Base-by-base conservation (phyloP, 1,139 yeast species). In the Eremothecium cymbalariae region DNA sequence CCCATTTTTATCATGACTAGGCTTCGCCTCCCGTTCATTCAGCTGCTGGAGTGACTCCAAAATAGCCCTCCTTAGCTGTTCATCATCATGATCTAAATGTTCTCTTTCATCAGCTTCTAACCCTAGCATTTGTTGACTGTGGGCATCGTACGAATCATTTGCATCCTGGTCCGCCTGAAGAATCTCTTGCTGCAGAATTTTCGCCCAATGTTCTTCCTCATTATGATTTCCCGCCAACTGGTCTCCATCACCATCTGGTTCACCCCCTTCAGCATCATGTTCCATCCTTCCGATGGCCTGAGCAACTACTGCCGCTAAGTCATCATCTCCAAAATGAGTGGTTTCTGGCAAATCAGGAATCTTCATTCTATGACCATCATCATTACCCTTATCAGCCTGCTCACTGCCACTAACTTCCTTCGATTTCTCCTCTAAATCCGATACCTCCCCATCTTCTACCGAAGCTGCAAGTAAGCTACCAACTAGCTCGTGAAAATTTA, bases 1-100 rank as follows among this genome's bases (percentile, higher is more conserved):
- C 35, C 33, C 18, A 17, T 20, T 20, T 27, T 23, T 26, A 33
- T 18, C 20, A 18, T 37, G 24, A 33, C 12, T 33, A 30, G 28
- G 34, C 28, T 19, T 37, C n/a, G n/a, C n/a, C 39, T 24, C 45
- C 15, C 28, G 40, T 6, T 37, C 39, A 20, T 42, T 40, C 11
- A 55, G 28, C 16, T 47, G 51, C 17, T 53, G 50, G 21, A 55
- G 34, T 1, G 59, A 51, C 20, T 52, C 54, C 16, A 54, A 30
- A 36, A 55, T 55, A 8, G 60, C 60, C 18, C 45, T 44, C 35
- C 60, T 42, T 11, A 55, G 40, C 32, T 53, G 48, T 33, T 53
- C 59, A 35, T 55, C 60, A 31, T 54, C 60, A 31, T 52, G 55
- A 36, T 55, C 60, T 21, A 54, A 31, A 16, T 46, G 39, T n/a